Conservation (phyloP, 2,329 filamentous ascomycete species). For the Cladosporium colombiae region DNA sequence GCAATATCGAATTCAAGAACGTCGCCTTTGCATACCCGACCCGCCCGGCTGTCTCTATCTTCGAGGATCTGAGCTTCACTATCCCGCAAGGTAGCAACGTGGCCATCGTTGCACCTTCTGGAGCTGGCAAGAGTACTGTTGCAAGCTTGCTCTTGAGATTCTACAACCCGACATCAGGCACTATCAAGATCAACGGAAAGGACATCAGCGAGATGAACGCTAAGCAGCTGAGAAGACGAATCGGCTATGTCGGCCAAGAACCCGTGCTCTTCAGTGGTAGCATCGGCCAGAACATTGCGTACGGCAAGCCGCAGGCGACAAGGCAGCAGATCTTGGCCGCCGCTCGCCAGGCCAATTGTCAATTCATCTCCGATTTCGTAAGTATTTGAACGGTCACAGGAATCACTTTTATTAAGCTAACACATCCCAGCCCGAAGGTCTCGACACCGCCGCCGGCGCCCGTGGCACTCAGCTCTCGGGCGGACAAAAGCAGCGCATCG, state of each 20-base stretch:
- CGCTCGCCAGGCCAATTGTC: conserved; percentile 89
- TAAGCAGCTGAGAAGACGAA: conserved; percentile 87
- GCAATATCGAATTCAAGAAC: conserved; percentile 82
- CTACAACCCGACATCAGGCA: conserved; percentile 77
- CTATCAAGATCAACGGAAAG: conserved; percentile 78
- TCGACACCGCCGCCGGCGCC: conserved; percentile 91
- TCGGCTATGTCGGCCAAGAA: conserved; percentile 94
- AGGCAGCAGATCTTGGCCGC: conserved; percentile 81
- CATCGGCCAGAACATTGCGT: conserved; percentile 86
- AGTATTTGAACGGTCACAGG: no score
- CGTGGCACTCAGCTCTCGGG: conserved; percentile 91
- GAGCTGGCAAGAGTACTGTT: conserved; percentile 94
- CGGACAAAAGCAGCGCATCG: conserved; percentile 96
- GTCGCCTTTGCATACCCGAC: conserved; percentile 93
- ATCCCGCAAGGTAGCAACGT: conserved; percentile 94
- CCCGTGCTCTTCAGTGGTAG: conserved; percentile 88
- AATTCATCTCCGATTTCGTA: conserved; percentile 91
- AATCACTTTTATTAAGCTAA: no score
- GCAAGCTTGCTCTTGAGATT: conserved; percentile 89
- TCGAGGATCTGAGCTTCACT: conserved; percentile 83
- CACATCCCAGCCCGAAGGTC: conserved; percentile 69
- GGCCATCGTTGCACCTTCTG: conserved; percentile 92
- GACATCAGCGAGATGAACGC: conserved; percentile 87
- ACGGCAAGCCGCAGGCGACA: conserved; percentile 78
- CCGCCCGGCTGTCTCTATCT: conserved; percentile 86